These are phyloP conservation scores for Aureobasidium namibiae DNA, from an alignment of 2,329 filamentous ascomycete genomes.

Conservation along the genomic window DNA sequence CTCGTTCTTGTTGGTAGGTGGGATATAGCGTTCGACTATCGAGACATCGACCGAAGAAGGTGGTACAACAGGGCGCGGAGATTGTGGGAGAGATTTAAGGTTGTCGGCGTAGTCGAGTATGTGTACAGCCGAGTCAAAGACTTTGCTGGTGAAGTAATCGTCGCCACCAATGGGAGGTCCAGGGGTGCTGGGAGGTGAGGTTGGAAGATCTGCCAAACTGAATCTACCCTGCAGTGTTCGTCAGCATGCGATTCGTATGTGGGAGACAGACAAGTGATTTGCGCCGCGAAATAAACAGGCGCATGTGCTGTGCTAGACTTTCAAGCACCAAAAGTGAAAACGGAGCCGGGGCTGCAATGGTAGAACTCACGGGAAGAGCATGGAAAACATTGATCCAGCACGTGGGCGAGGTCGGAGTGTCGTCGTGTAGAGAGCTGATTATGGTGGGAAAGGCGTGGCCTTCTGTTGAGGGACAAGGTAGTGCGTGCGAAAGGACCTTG, in stretches of 20 bases:
- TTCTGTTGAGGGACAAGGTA: constrained; percentile 45
- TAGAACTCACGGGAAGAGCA: constrained; percentile 40
- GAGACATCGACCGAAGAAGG: constrained; percentile 53
- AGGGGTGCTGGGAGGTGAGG: constrained; percentile 55
- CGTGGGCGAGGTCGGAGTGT: constrained; percentile 41
- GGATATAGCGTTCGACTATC: constrained; percentile 58
- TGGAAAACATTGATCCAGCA: constrained; percentile 58
- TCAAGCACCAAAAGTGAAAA: neutral
- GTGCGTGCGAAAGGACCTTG: constrained; percentile 52
- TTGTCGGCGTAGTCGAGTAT: constrained; percentile 52
- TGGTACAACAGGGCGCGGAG: constrained; percentile 50
- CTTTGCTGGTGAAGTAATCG: constrained; percentile 54
- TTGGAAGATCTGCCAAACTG: constrained; percentile 53
- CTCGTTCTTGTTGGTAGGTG: constrained; percentile 50
- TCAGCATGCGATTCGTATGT: neutral
- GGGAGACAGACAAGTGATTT: neutral
- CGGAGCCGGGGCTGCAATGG: neutral
- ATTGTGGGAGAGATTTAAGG: constrained; percentile 40
- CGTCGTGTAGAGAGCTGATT: constrained; percentile 47
- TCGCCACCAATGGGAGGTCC: constrained; percentile 42
- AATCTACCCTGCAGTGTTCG: constrained; percentile 38
- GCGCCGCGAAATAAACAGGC: neutral
- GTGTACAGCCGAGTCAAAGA: constrained; percentile 54
- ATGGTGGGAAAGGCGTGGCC: constrained; percentile 47
- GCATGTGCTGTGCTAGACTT: neutral